A percentile compares a stretch with the other conserved stretches of the same genome.
Conservation (phyloP, 305 asterid genomes). For the Fraxinus ornus region DNA sequence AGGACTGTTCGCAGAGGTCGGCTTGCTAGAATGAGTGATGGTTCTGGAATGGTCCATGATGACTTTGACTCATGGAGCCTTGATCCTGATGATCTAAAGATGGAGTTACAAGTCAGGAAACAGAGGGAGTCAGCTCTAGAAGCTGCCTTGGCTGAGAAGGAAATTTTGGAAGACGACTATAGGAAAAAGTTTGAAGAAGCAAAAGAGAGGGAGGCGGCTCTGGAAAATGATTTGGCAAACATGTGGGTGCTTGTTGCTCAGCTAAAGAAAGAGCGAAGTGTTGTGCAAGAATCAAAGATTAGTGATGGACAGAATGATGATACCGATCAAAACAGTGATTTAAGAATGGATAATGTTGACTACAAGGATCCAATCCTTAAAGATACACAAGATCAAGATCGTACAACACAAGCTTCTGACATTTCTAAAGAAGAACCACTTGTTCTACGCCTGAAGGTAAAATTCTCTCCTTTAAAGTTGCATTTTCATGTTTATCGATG, state of each 20-base stretch:
- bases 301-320: conserved; percentile 36
- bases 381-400: conserved; percentile 37
- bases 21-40: conserved; percentile 53
- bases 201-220: conserved; percentile 81
- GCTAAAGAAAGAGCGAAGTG: conserved; percentile 71
- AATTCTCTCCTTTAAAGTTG: conserved; percentile 17
- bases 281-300: conserved; percentile 44
- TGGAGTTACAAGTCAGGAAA: conserved; percentile 87
- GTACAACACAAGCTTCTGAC: conserved; percentile 39
- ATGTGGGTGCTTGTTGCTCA: conserved; percentile 99
- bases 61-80: conserved; percentile 82
- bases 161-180: conserved; percentile 72
- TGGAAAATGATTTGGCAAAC: conserved; percentile 94
- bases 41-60: conserved; percentile 49
- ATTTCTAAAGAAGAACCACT: conserved; percentile 76
- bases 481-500: conserved; percentile 6
- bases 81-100: conserved; percentile 70
- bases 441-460: conserved; percentile 83
- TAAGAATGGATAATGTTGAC: conserved; percentile 40
- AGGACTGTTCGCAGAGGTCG: conserved; percentile 60
- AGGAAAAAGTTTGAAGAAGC: conserved; percentile 76
- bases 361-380: conserved; percentile 37
- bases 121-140: conserved; percentile 81
- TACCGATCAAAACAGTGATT: conserved; percentile 35
- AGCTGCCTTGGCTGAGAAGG: conserved; percentile 87